Base-by-base conservation (phyloP, 2,329 filamentous ascomycete species). In the Nannizziopsis barbatae region DNA sequence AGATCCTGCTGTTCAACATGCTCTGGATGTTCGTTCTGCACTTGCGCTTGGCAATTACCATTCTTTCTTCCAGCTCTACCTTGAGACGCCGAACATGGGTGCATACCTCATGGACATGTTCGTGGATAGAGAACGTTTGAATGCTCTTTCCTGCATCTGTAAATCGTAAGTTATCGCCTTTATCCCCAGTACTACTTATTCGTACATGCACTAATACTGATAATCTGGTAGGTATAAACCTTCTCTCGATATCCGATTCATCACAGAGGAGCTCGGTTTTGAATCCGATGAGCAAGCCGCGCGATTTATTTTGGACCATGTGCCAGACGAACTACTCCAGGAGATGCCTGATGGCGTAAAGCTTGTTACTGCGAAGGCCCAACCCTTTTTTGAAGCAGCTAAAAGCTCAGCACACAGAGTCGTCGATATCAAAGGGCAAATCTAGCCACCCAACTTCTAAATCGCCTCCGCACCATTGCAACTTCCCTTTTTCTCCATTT, bases 41-140 rank as follows among this genome's bases (percentile, higher is more conserved):
- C 72, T 96, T 62, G 90, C 92, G 45, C 74, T 93, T 65, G 89
- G 89, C 60, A 96, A 96, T 71, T 95, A 95, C 67, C 90, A 98
- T 71, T 90, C 80, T 65, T 96, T 98, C 69, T 96, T 98, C 77
- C 85, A 86, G 71, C 79, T 98, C 39, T 98, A 95, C 67, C 80
- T 93, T 57, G 83, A 90, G 64, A 89, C 89, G 18, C 89, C 88
- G 44, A 93, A 94, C 62, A 95, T 98, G 89, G 90, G 92, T 53
- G 88, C 85, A 58, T 96, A 96, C 69, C 78, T 98, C 45, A 94
- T 98, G 86, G 92, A 98, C 72, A 95, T 95, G 86, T 96, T 98
- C 73, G 84, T 96, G 65, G 82, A 82, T 61, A 83, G 92, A 63
- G 90, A 98, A 73, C 86, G 92, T 60, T 79, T 98, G 56, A 82